phyloP scores from a whole-genome alignment of 2,329 filamentous ascomycete genomes.

The Parastagonospora nodorum region DNA sequence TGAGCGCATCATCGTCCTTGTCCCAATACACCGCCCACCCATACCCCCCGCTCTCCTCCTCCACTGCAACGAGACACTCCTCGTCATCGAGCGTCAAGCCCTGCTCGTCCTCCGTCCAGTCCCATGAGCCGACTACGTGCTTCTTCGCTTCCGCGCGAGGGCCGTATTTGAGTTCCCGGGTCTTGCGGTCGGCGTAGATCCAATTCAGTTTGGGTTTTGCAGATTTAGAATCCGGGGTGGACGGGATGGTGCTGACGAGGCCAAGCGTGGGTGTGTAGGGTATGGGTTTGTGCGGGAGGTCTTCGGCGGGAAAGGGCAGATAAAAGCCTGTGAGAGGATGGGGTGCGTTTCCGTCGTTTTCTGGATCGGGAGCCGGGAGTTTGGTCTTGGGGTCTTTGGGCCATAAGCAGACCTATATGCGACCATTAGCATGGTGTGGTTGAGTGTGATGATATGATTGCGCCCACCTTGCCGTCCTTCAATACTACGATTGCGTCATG shows the following conservation, averaged over 20 bases:
- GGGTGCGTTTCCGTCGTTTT: conserved; percentile 31
- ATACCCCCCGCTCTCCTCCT: conserved; percentile 54
- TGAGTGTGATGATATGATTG: not conserved
- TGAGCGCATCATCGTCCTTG: conserved; percentile 52
- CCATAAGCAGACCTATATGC: conserved; percentile 40
- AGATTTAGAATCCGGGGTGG: conserved; percentile 1
- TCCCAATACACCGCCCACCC: conserved; percentile 62
- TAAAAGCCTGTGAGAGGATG: conserved; percentile 59
- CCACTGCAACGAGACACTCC: conserved; percentile 62
- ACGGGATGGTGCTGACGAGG: conserved; percentile 55
- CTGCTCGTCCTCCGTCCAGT: conserved; percentile 70
- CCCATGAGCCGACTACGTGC: conserved; percentile 79
- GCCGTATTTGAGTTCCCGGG: conserved; percentile 65
- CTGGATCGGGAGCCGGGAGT: conserved; percentile 23
- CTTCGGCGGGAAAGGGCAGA: conserved; percentile 53
- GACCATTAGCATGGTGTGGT: not conserved
- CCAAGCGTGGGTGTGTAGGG: conserved; percentile 50
- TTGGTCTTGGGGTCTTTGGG: conserved; percentile 42
- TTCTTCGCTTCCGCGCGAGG: conserved; percentile 72
- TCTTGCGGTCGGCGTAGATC: conserved; percentile 67
- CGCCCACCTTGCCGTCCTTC: conserved; percentile 49
- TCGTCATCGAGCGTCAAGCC: conserved; percentile 60
- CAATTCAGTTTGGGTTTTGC: conserved; percentile 65
- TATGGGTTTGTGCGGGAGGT: conserved; percentile 43
- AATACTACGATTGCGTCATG: conserved; percentile 52